Base-by-base conservation (phyloP, 176 grass and related monocot species). In the Carex pumila region DNA sequence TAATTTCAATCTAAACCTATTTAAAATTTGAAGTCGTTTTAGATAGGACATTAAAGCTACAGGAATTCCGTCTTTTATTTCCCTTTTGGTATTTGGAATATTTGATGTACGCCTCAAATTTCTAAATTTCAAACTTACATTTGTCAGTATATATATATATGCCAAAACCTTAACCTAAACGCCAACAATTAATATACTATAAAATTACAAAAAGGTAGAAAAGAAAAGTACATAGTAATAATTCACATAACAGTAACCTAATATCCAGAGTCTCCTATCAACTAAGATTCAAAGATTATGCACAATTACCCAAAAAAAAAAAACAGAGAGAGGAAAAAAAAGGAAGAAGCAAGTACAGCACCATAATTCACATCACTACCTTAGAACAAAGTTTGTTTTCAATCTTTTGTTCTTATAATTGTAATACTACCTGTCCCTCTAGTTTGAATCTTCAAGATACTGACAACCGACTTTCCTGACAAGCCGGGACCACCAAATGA, bases 391-490 rank as follows among this genome's bases (percentile, higher is more conserved):
- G 29, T 43, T 18, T 39, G 14, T 37, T 8, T 58, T 93, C 83
- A 99, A 6, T 88, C 93, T 88, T 71, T 95, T 36, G 96, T 99
- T 86, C 96, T 92, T 19, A 94, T 91, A 73, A 99, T 92, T 53
- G 91, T 99, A 45, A 99, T 88, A 21, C 89, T 95, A 60, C 96
- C 96, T 67, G 72, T 92, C 12, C 90, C 96, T 77, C 80, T 88
- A 2, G 96, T 99, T 34, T 85, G 94, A 83, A 99, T 99, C 87
- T 81, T 95, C 11, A 92, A 88, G 1, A 94, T 86, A 89, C 91
- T 92, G 15, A 92, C 91, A 11, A 99, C 85, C 1, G 91, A 80
- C 7, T 95, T 99, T 13, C 96, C 96, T 45, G 96, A 99, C n/a
- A 91, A 88, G 0, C 94, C 90, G 0, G 72, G 84, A 65, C 90